These are phyloP conservation scores for maize (Zea mays) DNA, from an alignment of 176 grass and related monocot species.

Conservation along the genomic window DNA sequence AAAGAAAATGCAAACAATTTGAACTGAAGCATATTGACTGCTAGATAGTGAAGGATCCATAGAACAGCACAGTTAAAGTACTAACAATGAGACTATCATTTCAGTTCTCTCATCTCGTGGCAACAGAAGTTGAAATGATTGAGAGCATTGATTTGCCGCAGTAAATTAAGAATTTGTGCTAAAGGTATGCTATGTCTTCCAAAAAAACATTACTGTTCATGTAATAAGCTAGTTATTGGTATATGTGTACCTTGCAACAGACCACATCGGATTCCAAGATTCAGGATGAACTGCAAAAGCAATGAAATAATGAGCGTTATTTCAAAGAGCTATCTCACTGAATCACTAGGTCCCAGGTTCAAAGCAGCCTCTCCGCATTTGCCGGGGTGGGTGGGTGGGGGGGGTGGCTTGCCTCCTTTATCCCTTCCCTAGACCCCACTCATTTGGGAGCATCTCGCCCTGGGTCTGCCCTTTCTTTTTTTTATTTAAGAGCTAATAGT, in stretches of 20 bases:
- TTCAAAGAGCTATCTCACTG: too few species aligned
- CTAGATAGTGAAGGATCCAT: not conserved
- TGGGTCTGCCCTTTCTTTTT: too few species aligned
- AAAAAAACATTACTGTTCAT: conserved; percentile 1
- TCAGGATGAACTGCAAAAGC: conserved; percentile 85
- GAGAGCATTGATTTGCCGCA: not conserved
- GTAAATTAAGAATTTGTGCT: not conserved
- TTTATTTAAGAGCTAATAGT: conserved; percentile 18
- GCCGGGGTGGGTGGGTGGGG: too few species aligned
- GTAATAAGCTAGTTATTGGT: conserved; percentile 17
- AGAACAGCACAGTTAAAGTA: not conserved
- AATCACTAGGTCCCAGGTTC: too few species aligned
- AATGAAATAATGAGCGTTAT: conserved; percentile 19
- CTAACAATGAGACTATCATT: not conserved
- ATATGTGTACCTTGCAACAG: conserved; percentile 77
- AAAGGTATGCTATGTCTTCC: not conserved
- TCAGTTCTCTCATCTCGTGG: not conserved
- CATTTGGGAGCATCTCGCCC: too few species aligned
- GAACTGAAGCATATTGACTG: not conserved
- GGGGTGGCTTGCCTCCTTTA: too few species aligned
- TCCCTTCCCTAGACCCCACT: too few species aligned
- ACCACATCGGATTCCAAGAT: conserved; percentile 99
- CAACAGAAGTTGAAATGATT: not conserved
- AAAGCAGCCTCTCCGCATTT: too few species aligned
- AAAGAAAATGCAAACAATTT: not conserved